Evolutionary conservation across 495 filamentous ascomycete species (phyloP).

Genomic region (Rhypophila decipiens): DNA sequence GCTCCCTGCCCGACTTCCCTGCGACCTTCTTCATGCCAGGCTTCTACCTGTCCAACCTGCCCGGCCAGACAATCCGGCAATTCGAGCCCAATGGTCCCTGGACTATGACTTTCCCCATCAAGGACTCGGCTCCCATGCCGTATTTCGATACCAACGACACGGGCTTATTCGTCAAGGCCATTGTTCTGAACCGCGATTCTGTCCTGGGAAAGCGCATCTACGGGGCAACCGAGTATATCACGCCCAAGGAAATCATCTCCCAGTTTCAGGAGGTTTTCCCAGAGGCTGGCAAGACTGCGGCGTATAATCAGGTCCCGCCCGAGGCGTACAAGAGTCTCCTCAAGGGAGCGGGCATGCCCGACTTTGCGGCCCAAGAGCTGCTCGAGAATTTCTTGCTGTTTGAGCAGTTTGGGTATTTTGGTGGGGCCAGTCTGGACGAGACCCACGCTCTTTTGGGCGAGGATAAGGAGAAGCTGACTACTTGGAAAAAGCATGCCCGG

Average conservation of each 20-base stretch:
- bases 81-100: too few relatives aligned
- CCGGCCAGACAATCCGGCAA: too few relatives aligned
- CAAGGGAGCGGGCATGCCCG: conserved; percentile 28
- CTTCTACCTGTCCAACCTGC: conserved; percentile 21
- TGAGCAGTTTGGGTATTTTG: conserved; percentile 47
- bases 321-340: conserved; percentile 43
- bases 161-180: conserved; percentile 51
- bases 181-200: conserved; percentile 33
- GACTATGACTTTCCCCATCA: conserved; percentile 39
- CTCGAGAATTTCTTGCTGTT: conserved; percentile 49
- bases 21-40: conserved; percentile 45
- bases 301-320: conserved; percentile 34
- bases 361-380: conserved; percentile 40
- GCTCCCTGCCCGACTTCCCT: conserved; percentile 52
- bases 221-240: conserved; percentile 47
- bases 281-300: conserved; percentile 41
- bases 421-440: conserved; percentile 31
- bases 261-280: conserved; percentile 43
- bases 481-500: conserved; percentile 31
- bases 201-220: conserved; percentile 32
- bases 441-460: conserved; percentile 27
- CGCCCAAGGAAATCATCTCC: conserved; percentile 38
- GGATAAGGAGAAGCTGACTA: conserved; percentile 31
- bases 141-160: conserved; percentile 51
- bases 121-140: conserved; percentile 37